These are phyloP conservation scores for Aspergillus brunneoviolaceus DNA, from an alignment of 2,329 filamentous ascomycete species.

Conservation along the genomic window DNA sequence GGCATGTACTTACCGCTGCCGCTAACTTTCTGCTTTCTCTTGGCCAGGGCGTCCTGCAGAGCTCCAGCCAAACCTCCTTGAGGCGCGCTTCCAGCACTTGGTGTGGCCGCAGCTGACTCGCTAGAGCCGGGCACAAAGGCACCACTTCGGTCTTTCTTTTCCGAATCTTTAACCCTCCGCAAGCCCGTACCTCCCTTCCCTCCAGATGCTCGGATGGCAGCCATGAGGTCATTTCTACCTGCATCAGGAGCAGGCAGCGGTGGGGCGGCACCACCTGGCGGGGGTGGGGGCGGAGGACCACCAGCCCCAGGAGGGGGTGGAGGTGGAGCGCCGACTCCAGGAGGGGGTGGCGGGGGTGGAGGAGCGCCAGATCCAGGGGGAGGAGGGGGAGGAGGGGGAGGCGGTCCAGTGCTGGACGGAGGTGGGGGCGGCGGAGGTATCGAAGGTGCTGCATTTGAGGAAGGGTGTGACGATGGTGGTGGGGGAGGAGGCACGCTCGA, in stretches of 20 bases:
- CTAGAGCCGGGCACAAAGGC: conserved; percentile 48
- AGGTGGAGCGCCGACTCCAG: conserved; percentile 39
- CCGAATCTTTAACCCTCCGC: conserved; percentile 46
- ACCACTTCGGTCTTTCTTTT: conserved; percentile 49
- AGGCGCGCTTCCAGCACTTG: conserved; percentile 53
- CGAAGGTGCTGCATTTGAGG: conserved; percentile 30
- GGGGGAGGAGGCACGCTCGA: conserved; percentile 47
- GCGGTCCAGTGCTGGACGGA: conserved; percentile 36
- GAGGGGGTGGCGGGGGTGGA: conserved; percentile 43
- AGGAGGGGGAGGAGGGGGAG: conserved; percentile 35
- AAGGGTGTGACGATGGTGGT: conserved; percentile 35
- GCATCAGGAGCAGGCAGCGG: conserved; percentile 44
- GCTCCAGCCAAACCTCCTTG: conserved; percentile 74
- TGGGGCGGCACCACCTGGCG: conserved; percentile 38
- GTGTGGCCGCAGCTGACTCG: conserved; percentile 59
- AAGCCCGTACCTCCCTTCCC: conserved; percentile 50
- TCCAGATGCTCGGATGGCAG: conserved; percentile 55
- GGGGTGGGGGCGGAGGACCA: conserved; percentile 38
- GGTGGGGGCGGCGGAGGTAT: conserved; percentile 38
- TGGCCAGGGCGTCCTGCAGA: conserved; percentile 72
- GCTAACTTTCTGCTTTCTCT: conserved; percentile 90
- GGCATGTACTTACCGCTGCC: conserved; percentile 75
- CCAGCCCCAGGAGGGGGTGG: conserved; percentile 44
- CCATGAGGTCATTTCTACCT: conserved; percentile 46
- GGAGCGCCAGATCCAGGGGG: conserved; percentile 29